Percentiles rank a stretch among this genome's conserved stretches.
These are phyloP conservation scores for Rostrohypoxylon terebratum DNA, from an alignment of 495 filamentous ascomycete genomes.

Conservation along the genomic window DNA sequence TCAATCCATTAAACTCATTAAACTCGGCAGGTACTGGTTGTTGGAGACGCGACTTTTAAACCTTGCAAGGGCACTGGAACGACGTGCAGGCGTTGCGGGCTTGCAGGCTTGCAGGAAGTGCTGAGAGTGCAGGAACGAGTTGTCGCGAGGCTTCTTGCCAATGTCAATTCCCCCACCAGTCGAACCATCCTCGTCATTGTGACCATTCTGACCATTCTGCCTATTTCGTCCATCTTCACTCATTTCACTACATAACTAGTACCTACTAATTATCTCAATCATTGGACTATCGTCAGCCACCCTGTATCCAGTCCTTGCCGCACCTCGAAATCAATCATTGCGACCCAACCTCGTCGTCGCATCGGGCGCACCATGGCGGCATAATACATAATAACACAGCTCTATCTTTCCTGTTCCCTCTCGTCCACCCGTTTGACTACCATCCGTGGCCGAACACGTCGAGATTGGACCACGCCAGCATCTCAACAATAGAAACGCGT, in stretches of 20 bases:
- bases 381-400: constrained; percentile 47
- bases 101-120: background rate
- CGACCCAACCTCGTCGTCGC: constrained; percentile 49
- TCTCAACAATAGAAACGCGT: constrained; percentile 40
- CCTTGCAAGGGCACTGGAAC: constrained; percentile 6
- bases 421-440: constrained; percentile 41
- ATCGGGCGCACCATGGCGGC: constrained; percentile 46
- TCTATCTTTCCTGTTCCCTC: constrained; percentile 37
- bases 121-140: background rate
- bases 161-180: constrained; percentile 28
- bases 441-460: constrained; percentile 43
- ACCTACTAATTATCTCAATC: constrained; percentile 8
- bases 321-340: constrained; percentile 30
- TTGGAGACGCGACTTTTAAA: constrained; percentile 26
- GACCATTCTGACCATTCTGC: constrained; percentile 1
- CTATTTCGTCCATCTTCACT: background rate
- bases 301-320: constrained; percentile 28
- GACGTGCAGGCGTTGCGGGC: constrained; percentile 38
- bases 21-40: constrained; percentile 16
- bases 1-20: constrained; percentile 2
- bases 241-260: constrained; percentile 9
- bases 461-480: constrained; percentile 43
- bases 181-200: constrained; percentile 11
- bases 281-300: constrained; percentile 39
- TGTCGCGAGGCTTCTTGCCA: constrained; percentile 13